Evolutionary conservation across 805 yeast species (phyloP).

Genomic region (Kurtzmaniella fragi): DNA sequence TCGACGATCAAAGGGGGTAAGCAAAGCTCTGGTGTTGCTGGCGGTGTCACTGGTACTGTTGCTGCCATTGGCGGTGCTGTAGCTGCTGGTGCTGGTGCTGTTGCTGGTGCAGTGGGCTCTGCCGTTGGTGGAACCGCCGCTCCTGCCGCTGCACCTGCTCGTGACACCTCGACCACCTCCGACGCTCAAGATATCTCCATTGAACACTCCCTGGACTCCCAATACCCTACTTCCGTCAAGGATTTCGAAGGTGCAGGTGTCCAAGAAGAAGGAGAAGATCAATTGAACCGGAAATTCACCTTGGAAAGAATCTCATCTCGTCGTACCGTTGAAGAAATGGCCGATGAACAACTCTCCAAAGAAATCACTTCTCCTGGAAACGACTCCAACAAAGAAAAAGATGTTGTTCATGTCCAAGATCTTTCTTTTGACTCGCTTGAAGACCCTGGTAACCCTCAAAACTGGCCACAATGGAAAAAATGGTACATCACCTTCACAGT

Average conservation of each 20-base stretch:
- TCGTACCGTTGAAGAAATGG: conserved; percentile 14
- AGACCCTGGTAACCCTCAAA: conserved; percentile 62
- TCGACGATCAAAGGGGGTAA: neutral
- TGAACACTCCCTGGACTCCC: too few relatives aligned
- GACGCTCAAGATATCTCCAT: too few relatives aligned
- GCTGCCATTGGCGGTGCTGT: neutral
- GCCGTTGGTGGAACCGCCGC: neutral
- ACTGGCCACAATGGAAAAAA: conserved; percentile 61
- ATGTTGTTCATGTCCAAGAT: conserved; percentile 12
- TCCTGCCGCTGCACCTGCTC: neutral
- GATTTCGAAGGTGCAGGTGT: neutral
- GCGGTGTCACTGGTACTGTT: neutral
- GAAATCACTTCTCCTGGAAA: conserved; percentile 3
- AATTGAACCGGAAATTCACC: conserved; percentile 11
- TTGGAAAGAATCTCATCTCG: conserved; percentile 14
- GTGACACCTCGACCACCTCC: neutral
- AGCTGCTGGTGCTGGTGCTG: neutral
- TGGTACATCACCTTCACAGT: conserved; percentile 64
- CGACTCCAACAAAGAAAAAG: neutral
- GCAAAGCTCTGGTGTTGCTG: neutral
- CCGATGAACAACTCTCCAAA: conserved; percentile 9
- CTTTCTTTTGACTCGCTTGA: conserved; percentile 57
- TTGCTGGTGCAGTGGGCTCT: neutral
- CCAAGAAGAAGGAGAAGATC: conserved; percentile 9
- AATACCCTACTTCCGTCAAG: neutral